Evolutionary conservation across 228 moss, liverwort and hornwort species (phyloP).

Genomic region (Sphagnum magellanicum): DNA sequence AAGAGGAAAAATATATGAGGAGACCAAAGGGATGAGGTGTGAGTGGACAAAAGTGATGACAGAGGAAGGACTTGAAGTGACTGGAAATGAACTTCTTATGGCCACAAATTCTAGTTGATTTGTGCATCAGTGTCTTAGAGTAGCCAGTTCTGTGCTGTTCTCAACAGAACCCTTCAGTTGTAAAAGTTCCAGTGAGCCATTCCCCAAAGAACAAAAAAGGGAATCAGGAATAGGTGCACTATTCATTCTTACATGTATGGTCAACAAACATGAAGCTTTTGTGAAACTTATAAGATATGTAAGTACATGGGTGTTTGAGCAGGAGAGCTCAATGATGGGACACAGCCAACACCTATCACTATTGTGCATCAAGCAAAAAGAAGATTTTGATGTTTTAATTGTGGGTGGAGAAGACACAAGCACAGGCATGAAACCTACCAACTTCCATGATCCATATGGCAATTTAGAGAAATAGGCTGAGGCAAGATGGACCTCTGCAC

Average conservation of each 20-base stretch:
- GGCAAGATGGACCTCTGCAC: conserved; percentile 35
- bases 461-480: conserved; percentile 44
- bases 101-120: conserved; percentile 18
- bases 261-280: too few species aligned
- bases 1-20: conserved; percentile 39
- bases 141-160: too few species aligned
- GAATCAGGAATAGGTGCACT: too few species aligned
- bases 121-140: too few species aligned
- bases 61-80: conserved; percentile 26
- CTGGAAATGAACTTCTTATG: conserved; percentile 30
- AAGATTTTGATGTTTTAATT: conserved; percentile 35
- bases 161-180: too few species aligned
- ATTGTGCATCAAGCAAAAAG: conserved; percentile 27
- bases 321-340: conserved; percentile 51
- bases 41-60: conserved; percentile 37
- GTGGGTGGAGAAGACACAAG: conserved; percentile 50
- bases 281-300: too few species aligned
- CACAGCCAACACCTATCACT: conserved; percentile 37
- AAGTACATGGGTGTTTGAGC: not conserved
- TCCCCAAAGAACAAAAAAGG: too few species aligned
- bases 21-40: conserved; percentile 22
- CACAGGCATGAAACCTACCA: conserved; percentile 28
- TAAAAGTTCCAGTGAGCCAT: too few species aligned
- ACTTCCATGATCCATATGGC: conserved; percentile 38
- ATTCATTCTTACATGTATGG: too few species aligned